phyloP scores from a whole-genome alignment of 768 basidiomycete species.

The Suillus tomentosus region DNA sequence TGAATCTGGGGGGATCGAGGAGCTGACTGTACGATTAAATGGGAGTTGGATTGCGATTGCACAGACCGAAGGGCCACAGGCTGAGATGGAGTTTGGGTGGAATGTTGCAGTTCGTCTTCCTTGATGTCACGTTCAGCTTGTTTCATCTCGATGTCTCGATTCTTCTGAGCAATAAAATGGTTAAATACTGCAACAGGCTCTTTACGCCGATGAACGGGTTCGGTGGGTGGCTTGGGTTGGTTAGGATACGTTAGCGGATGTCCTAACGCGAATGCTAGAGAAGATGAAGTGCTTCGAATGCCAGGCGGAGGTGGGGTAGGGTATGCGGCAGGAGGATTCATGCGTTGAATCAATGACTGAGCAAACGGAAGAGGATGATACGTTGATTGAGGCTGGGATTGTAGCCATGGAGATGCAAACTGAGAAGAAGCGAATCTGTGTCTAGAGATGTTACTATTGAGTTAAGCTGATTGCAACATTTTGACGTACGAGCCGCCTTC shows the following conservation, averaged over 20 bases:
- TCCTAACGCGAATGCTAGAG: constrained; percentile 74
- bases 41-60: constrained; percentile 1
- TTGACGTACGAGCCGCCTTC: constrained; percentile 52
- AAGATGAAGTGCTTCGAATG: constrained; percentile 68
- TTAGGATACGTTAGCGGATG: constrained; percentile 36
- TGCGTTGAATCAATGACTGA: constrained; percentile 64
- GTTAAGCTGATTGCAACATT: background rate
- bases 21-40: background rate
- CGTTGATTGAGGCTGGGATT: constrained; percentile 44
- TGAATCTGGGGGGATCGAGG: background rate
- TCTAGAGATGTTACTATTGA: constrained; percentile 12
- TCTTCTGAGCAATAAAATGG: constrained; percentile 60
- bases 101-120: constrained; percentile 24
- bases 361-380: constrained; percentile 62
- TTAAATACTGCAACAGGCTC: constrained; percentile 70
- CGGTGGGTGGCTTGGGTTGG: constrained; percentile 2
- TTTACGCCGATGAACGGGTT: constrained; percentile 46
- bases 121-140: constrained; percentile 23
- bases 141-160: constrained; percentile 41
- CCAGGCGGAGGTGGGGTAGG: constrained; percentile 71
- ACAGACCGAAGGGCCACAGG: constrained; percentile 20
- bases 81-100: constrained; percentile 14
- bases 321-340: constrained; percentile 61
- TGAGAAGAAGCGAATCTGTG: constrained; percentile 28
- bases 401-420: constrained; percentile 39